Base-by-base conservation (phyloP, 1,139 yeast genomes). In the Yamadazyma pseudoaaseri region DNA sequence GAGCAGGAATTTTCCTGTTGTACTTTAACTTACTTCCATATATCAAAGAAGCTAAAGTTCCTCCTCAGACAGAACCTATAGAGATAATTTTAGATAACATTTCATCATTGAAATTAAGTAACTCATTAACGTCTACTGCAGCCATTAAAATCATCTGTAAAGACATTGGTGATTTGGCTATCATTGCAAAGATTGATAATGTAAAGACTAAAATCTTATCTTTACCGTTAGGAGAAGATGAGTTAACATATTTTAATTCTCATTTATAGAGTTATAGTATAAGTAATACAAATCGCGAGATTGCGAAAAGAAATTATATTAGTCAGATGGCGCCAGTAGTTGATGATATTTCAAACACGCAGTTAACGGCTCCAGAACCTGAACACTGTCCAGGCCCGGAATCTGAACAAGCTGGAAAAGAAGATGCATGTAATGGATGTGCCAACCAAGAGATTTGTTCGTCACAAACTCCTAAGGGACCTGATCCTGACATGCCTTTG, bases 371-470 rank as follows among this genome's bases (percentile, higher is more conserved):
- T 0, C 82, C 86, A 2, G 89, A 84, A 50, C 96, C 97, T 2
- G 97, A 89, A 52, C 97, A 92, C 60, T 92, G 99, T 65, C 98
- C 98, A 0, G 99, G 98, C 0, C 96, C 97, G 1, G 96, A 90
- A 54, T 85, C 95, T 2, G 96, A 87, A 45, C 63, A 66, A 35
- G 98, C 99, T 2, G 99, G 99, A 6, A 79, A 82, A 51, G 92
- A 87, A 2, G 96, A 86, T 52, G 96, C 97, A 10, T 94, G 99
- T 57, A 72, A 67, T 11, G 97, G 97, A 11, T 94, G 99, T 64
- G 95, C 97, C 12, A 92, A 94, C 59, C 90, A 92, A 60, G 79
- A 73, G 34, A 85, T 90, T 4, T 94, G 99, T 61, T 81, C 90
- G 33, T 76, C 94, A 4, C 68, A 64, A 40, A 63, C 85, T 10